These are phyloP conservation scores for Myriosclerotinia scirpicola DNA, from an alignment of 2,329 filamentous ascomycete genomes.

Conservation along the genomic window DNA sequence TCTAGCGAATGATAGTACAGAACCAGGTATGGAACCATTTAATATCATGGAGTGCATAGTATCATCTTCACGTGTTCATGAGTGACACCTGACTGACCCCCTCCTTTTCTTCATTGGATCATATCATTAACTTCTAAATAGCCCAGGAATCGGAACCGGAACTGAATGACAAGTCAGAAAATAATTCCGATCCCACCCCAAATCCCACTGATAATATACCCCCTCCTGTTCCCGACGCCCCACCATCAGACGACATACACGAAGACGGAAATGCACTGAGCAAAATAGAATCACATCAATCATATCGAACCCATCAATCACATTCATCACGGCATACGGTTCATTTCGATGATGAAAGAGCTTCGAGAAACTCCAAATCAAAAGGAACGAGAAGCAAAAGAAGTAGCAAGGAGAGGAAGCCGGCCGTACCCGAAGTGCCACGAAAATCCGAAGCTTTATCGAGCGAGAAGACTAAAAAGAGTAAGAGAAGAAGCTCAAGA, in stretches of 20 bases:
- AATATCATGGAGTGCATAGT: background rate
- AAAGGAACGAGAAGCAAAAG: constrained; percentile 21
- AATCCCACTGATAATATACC: background rate
- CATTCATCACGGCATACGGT: constrained; percentile 11
- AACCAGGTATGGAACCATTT: constrained; percentile 19
- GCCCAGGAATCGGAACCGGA: background rate
- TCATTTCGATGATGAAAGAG: constrained; percentile 4
- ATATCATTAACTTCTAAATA: constrained; percentile 8
- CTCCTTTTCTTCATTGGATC: background rate
- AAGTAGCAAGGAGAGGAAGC: constrained; percentile 12
- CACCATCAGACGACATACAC: background rate
- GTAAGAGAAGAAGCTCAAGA: constrained; percentile 27
- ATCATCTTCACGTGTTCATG: constrained; percentile 14
- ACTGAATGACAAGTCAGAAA: background rate
- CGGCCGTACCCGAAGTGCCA: constrained; percentile 3
- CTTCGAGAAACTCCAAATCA: constrained; percentile 19
- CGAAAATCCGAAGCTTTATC: background rate
- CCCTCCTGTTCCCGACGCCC: background rate
- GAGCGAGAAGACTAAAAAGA: background rate
- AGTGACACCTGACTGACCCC: background rate
- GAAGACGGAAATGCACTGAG: background rate
- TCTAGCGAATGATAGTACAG: constrained; percentile 1
- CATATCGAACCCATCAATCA: background rate
- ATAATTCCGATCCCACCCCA: background rate
- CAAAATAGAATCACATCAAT: constrained; percentile 19